Conservation (phyloP, 441 rosid genomes). For the Mallotus japonicus region DNA sequence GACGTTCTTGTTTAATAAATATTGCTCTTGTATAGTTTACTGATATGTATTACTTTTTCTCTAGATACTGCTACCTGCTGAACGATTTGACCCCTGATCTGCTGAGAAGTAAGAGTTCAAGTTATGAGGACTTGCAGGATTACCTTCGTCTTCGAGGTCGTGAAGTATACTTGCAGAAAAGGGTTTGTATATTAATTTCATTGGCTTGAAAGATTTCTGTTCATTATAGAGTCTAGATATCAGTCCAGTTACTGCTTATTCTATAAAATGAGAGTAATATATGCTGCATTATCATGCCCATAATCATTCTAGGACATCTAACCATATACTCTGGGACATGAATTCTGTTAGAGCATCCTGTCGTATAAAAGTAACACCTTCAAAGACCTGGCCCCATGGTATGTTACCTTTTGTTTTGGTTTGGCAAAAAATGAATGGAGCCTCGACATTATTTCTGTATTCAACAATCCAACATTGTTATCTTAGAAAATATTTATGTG, state of each 20-base stretch:
- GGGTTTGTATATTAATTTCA: slow-evolving; percentile 44
- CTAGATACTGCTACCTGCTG: slow-evolving; percentile 89
- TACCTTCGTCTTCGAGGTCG: slow-evolving; percentile 79
- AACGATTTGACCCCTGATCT: slow-evolving; percentile 76
- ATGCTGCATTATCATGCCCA: neutral
- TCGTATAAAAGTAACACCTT: neutral
- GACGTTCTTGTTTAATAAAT: slow-evolving; percentile 10
- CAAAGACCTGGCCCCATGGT: too few species aligned
- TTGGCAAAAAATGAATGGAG: neutral
- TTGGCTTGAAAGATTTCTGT: slow-evolving; percentile 4
- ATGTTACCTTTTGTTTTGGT: neutral
- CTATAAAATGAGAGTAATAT: neutral
- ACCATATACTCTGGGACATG: neutral
- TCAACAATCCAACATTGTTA: neutral
- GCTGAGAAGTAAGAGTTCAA: slow-evolving; percentile 59
- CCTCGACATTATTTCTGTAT: neutral
- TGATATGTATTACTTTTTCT: slow-evolving; percentile 19
- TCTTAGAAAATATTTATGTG: neutral
- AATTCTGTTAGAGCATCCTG: neutral
- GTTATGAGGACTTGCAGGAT: slow-evolving; percentile 68
- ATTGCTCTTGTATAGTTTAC: slow-evolving; percentile 11
- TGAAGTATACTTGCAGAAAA: slow-evolving; percentile 89
- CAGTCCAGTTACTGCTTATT: neutral
- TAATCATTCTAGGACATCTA: slow-evolving; percentile 1
- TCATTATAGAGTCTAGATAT: neutral